Base-by-base conservation (phyloP, 805 yeast genomes). In the Starmerella apis region DNA sequence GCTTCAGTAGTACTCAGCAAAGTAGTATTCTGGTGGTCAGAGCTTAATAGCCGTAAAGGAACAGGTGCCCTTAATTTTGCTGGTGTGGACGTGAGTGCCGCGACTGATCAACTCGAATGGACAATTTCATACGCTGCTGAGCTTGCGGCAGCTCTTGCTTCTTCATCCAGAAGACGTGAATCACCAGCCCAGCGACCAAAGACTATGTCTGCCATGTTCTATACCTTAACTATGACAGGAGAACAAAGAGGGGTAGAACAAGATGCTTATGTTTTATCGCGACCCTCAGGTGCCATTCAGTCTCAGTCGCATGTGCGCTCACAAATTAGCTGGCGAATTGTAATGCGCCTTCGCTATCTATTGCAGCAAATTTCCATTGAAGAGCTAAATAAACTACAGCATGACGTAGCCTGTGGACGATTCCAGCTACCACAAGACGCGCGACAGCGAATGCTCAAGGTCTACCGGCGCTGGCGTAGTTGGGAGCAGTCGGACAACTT, bases 231-330 rank as follows among this genome's bases (percentile, higher is more conserved):
- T 1, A 46, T 46, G 49, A 79, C 80, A 4, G 75, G 80, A 44
- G 73, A 69, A 27, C 59, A 61, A 22, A 74, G 65, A 58, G 73
- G 74, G 27, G 75, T 87, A 38, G 79, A 79, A 45, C 84, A 84
- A 54, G 97, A 92, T 59, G 94, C 97, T 0, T 79, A 85, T 5
- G 95, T 87, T 18, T 74, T 90, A 47, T 88, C 96, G 1, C 81
- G 86, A 46, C 96, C 96, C 0, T 82, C 96, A 0, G 80, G 83
- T 58, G 78, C 86, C 27, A 75, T 86, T 43, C 71, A 95, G 47
- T 75, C 87, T 2, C 71, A 73, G 18, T 75, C 79, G 22, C 96
- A 88, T 65, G 78, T 86, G 1, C 71, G 98, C 55, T 77, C 81
- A 22, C 77, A 79, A 53, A 85, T 86, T 57, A 79, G 94, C 59